These are phyloP conservation scores for Sanghuangporus baumii DNA, from an alignment of 1,284 basidiomycete genomes.

Conservation along the genomic window DNA sequence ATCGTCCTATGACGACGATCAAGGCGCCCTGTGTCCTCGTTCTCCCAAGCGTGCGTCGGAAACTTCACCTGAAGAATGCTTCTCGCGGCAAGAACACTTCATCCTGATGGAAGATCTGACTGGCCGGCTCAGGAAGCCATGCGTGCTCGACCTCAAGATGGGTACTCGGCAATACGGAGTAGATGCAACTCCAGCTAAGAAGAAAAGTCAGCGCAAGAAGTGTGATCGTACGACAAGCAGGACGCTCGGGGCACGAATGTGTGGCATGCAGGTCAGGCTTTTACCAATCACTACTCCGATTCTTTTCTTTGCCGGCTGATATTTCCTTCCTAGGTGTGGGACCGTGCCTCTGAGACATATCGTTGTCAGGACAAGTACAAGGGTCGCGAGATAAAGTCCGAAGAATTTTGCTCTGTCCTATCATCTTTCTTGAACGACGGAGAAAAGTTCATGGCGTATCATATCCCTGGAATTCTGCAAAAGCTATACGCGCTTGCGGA, in stretches of 20 bases:
- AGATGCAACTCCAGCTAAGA: conserved; percentile 89
- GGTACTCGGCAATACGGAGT: conserved; percentile 98
- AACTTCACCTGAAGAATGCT: conserved; percentile 7
- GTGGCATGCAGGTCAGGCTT: conserved; percentile 92
- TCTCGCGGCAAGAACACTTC: conserved; percentile 90
- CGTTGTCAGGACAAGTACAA: conserved; percentile 96
- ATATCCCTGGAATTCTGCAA: conserved; percentile 87
- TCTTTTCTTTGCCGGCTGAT: background rate
- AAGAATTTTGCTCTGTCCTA: conserved; percentile 82
- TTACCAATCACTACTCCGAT: conserved; percentile 8
- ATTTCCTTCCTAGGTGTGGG: conserved; percentile 72
- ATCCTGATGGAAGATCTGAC: conserved; percentile 99
- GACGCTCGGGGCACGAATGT: conserved; percentile 87
- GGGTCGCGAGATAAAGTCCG: conserved; percentile 82
- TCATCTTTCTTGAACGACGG: conserved; percentile 86
- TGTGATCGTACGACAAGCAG: conserved; percentile 95
- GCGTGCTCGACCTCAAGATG: conserved; percentile 99
- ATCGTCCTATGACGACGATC: conserved; percentile 9
- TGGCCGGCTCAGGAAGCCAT: conserved; percentile 88
- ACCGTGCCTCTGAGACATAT: conserved; percentile 76
- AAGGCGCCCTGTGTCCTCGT: conserved; percentile 10
- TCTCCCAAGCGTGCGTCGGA: conserved; percentile 15
- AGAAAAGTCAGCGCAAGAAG: conserved; percentile 97
- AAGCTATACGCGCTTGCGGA: conserved; percentile 93
- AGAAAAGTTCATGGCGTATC: conserved; percentile 77